phyloP scores from a whole-genome alignment of 805 yeast genomes.

The Brettanomyces nanus region DNA sequence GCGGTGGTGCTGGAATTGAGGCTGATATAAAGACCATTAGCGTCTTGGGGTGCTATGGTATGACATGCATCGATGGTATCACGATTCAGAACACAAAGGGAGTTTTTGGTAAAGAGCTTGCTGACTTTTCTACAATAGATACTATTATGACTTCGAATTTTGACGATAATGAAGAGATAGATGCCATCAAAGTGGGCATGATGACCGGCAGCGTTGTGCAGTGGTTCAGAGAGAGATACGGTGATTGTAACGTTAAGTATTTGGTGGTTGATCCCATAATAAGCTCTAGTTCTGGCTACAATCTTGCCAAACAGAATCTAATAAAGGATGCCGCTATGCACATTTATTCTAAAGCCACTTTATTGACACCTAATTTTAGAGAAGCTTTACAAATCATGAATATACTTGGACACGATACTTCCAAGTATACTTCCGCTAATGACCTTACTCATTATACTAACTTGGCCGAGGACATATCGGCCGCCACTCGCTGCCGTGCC shows the following conservation, averaged over 20 bases:
- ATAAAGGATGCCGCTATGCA: slow-evolving; percentile 23
- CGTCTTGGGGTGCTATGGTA: slow-evolving; percentile 71
- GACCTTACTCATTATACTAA: background rate
- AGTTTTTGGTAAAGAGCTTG: slow-evolving; percentile 3
- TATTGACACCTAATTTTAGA: slow-evolving; percentile 68
- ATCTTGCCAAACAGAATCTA: slow-evolving; percentile 36
- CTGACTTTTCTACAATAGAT: background rate
- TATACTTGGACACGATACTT: background rate
- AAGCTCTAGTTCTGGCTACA: slow-evolving; percentile 71
- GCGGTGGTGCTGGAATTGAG: slow-evolving; percentile 93
- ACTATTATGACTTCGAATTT: slow-evolving; percentile 7
- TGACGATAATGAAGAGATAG: slow-evolving; percentile 31
- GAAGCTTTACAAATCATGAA: slow-evolving; percentile 41
- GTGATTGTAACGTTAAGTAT: slow-evolving; percentile 25
- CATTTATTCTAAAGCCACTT: slow-evolving; percentile 43
- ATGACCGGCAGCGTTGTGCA: slow-evolving; percentile 47
- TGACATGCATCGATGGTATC: slow-evolving; percentile 70
- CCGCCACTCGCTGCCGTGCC: background rate
- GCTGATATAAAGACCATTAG: slow-evolving; percentile 81
- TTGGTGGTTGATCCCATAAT: slow-evolving; percentile 74
- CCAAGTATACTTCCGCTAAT: background rate
- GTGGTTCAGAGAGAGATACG: slow-evolving; percentile 29
- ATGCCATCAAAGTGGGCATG: slow-evolving; percentile 78
- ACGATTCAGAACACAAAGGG: slow-evolving; percentile 71
- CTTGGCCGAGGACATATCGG: slow-evolving; percentile 1